A percentile compares a stretch with the other conserved stretches of the same genome.
phyloP scores from a whole-genome alignment of 495 filamentous ascomycete genomes.

The Trichocladium uniseriatum region DNA sequence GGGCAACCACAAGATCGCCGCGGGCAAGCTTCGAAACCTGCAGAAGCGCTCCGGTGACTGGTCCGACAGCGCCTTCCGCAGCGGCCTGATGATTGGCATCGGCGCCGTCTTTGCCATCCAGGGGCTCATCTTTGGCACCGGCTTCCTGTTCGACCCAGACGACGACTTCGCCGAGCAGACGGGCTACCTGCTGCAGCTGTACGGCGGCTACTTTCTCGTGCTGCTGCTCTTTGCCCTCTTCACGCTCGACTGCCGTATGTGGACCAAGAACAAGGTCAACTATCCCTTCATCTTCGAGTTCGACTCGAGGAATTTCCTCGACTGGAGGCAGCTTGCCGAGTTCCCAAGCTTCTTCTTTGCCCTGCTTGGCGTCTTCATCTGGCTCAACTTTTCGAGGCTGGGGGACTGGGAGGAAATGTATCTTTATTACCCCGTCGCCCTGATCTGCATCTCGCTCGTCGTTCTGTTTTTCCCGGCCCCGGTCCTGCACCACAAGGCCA shows the following conservation, averaged over 20 bases:
- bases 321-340: conserved; percentile 85
- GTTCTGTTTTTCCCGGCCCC: conserved; percentile 69
- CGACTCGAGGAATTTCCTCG: conserved; percentile 70
- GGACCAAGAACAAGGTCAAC: conserved; percentile 78
- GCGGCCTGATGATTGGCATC: conserved; percentile 67
- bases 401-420: conserved; percentile 56
- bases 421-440: conserved; percentile 79
- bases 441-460: conserved; percentile 55
- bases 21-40: conserved; percentile 68
- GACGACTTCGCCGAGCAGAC: conserved; percentile 47
- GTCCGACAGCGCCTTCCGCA: conserved; percentile 64
- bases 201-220: conserved; percentile 75
- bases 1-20: conserved; percentile 83
- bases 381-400: conserved; percentile 71
- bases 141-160: conserved; percentile 42
- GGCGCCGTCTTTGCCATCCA: conserved; percentile 67
- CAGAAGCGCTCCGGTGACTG: conserved; percentile 56
- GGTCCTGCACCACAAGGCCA: conserved; percentile 63
- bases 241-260: conserved; percentile 69
- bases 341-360: conserved; percentile 70
- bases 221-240: conserved; percentile 67
- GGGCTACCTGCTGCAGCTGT: conserved; percentile 74
- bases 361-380: conserved; percentile 69
- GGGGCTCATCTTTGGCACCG: conserved; percentile 56
- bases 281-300: conserved; percentile 96